Base-by-base conservation (phyloP, 148 eudicot genomes). In the Vaccinium corymbosum region DNA sequence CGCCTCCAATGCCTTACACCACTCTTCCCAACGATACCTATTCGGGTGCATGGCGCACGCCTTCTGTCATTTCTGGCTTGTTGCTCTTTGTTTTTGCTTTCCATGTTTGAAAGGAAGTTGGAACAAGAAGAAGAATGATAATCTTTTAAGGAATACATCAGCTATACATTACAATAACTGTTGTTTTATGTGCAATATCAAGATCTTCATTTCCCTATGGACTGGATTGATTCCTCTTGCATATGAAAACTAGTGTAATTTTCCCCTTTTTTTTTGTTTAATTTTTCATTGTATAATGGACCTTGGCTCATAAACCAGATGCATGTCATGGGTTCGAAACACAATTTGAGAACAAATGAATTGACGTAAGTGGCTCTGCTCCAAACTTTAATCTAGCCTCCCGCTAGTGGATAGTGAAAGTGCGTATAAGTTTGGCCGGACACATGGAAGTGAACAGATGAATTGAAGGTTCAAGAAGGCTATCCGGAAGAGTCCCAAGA, bases 1-100 rank as follows among this genome's bases (percentile, higher is more conserved):
- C 79, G 3, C 83, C 83, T 56, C 57, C 86, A 12, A 17, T 46
- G 38, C 86, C 83, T 38, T 79, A 85, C 79, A 53, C 55, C 64
- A 49, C 77, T 66, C 20, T 62, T 20, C 86, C 86, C 22, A 78
- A 84, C n/a, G 1, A 72, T 20, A 82, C 25, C 64, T 32, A 71
- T 35, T 70, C 64, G 2, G 52, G 11, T 55, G 59, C 84, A 7
- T 25, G 6, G 49, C 35, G 3, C 77, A 49, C 15, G 11, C 59
- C 62, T 25, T 81, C 35, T 20, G 32, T 46, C 6, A 25, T 52
- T 51, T 9, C 12, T 19, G 3, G 42, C 20, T 16, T 80, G 19
- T 71, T 82, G 64, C 66, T 52, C 32, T 82, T 50, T 71, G 78
- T 82, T 68, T 10, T 66, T 81, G 46, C 16, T 81, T 62, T 80